Conservation (phyloP, 2,329 filamentous ascomycete genomes). For the Zymoseptoria passerinii region DNA sequence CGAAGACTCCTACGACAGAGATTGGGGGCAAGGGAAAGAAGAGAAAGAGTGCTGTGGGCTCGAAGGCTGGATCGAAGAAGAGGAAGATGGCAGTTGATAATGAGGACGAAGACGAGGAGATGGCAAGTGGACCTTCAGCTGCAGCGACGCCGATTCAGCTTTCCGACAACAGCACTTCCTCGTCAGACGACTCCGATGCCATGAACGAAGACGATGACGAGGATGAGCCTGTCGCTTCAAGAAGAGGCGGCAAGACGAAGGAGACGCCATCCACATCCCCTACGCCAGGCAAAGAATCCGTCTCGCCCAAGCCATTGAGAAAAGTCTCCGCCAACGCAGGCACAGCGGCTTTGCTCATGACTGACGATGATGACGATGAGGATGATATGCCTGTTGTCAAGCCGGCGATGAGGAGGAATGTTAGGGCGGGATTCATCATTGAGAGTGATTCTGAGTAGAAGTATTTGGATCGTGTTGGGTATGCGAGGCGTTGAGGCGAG, state of each 20-base stretch:
- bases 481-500: not conserved
- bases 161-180: not conserved
- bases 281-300: not conserved
- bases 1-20: slow-evolving; percentile 28
- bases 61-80: slow-evolving; percentile 10
- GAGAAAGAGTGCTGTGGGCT: slow-evolving; percentile 8
- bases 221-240: slow-evolving; percentile 2
- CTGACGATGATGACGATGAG: slow-evolving; percentile 36
- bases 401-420: slow-evolving; percentile 28
- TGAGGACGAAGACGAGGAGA: slow-evolving; percentile 8
- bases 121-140: not conserved
- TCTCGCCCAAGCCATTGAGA: slow-evolving; percentile 9
- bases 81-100: slow-evolving; percentile 9
- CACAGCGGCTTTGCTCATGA: slow-evolving; percentile 29
- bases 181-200: not conserved
- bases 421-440: slow-evolving; percentile 37
- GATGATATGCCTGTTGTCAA: slow-evolving; percentile 30
- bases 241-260: slow-evolving; percentile 5
- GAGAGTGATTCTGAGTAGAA: slow-evolving; percentile 28
- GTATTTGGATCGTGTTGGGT: not conserved
- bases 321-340: slow-evolving; percentile 29
- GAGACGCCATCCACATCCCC: slow-evolving; percentile 17
- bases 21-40: slow-evolving; percentile 18
- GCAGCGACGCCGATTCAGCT: not conserved
- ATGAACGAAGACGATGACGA: slow-evolving; percentile 11